Percentiles rank a stretch among this genome's conserved stretches.
These are phyloP conservation scores for Rosa rugosa DNA, from an alignment of 306 rosid genomes.

Conservation along the genomic window DNA sequence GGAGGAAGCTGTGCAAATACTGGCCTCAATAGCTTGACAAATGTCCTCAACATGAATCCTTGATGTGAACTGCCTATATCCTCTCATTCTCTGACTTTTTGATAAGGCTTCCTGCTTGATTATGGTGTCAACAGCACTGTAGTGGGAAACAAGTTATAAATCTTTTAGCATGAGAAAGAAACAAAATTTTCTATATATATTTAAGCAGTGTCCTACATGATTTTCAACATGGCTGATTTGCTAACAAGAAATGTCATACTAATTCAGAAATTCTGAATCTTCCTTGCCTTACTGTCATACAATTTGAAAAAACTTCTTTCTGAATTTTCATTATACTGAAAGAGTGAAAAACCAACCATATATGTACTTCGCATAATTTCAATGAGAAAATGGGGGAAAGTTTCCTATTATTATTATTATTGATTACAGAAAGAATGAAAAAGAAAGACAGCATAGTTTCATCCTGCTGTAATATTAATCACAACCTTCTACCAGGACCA, in stretches of 20 bases:
- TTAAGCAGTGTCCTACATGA: not conserved
- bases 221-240: constrained; percentile 14
- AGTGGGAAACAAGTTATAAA: constrained; percentile 23
- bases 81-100: constrained; percentile 63
- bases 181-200: not conserved
- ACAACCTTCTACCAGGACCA: constrained; percentile 95
- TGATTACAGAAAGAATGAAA: not conserved
- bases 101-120: constrained; percentile 57
- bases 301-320: not conserved
- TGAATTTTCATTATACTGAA: not conserved
- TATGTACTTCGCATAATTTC: not conserved
- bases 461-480: not conserved
- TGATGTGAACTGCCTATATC: constrained; percentile 55
- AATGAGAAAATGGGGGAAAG: not conserved
- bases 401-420: not conserved
- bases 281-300: not conserved
- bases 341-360: not conserved
- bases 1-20: constrained; percentile 37
- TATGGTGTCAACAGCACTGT: constrained; percentile 76
- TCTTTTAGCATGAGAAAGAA: constrained; percentile 4
- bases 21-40: constrained; percentile 73
- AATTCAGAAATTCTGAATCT: not conserved
- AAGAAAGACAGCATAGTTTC: not conserved
- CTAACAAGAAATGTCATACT: constrained; percentile 3
- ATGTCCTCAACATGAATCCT: constrained; percentile 85